These are phyloP conservation scores for Cercospora sojina DNA, from an alignment of 2,329 filamentous ascomycete species.

Conservation along the genomic window DNA sequence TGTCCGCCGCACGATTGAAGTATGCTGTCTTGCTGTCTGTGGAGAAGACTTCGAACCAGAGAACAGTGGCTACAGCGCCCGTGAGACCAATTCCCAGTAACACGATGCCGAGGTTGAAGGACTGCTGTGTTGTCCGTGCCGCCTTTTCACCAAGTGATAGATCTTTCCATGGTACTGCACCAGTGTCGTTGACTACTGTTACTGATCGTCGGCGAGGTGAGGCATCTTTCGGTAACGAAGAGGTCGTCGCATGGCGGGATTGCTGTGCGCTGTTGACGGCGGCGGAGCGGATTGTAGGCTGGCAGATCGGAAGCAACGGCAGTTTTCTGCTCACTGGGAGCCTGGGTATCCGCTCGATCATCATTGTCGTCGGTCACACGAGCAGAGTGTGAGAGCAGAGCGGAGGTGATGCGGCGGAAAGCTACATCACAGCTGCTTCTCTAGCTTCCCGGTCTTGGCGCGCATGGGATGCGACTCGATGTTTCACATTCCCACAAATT, in stretches of 20 bases:
- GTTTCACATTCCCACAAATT: neutral
- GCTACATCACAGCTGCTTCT: neutral
- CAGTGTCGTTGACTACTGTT: conserved; percentile 83
- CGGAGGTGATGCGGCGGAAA: neutral
- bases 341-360: conserved; percentile 20
- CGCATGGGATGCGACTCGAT: neutral
- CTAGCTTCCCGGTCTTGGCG: neutral
- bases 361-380: conserved; percentile 5
- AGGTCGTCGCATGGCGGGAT: conserved; percentile 27
- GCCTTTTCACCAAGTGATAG: conserved; percentile 76
- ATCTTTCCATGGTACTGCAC: conserved; percentile 75
- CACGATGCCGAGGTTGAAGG: conserved; percentile 80
- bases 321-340: conserved; percentile 15
- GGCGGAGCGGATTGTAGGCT: conserved; percentile 13
- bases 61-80: conserved; percentile 71
- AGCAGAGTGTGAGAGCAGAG: neutral
- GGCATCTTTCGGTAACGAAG: conserved; percentile 31
- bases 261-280: conserved; percentile 9
- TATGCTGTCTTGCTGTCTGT: conserved; percentile 79
- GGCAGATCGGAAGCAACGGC: conserved; percentile 15
- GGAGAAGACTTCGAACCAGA: conserved; percentile 81
- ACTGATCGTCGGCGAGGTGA: conserved; percentile 64
- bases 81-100: conserved; percentile 73
- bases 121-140: conserved; percentile 82
- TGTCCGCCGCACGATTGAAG: conserved; percentile 83